Conservation (phyloP, 2,329 filamentous ascomycete species). For the Macrophomina pseudophaseolina region DNA sequence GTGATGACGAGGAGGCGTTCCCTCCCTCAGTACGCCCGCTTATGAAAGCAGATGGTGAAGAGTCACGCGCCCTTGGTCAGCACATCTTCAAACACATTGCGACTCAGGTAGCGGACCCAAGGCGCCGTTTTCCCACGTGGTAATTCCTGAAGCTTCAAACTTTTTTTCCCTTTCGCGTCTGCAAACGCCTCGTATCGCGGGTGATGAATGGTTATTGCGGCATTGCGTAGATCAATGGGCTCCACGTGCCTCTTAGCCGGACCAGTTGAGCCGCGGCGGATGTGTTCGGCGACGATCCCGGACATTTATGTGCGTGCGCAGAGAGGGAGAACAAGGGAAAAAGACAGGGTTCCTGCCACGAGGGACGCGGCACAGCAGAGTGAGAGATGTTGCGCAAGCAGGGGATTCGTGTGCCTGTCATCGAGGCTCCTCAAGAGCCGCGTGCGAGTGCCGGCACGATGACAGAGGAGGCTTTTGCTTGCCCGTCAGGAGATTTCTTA, state of each 20-base stretch:
- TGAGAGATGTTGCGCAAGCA: not conserved
- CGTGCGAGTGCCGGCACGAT: not conserved
- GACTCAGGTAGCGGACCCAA: too few species aligned
- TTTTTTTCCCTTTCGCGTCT: too few species aligned
- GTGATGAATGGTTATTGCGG: not conserved
- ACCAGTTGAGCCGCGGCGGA: slow-evolving; percentile 11
- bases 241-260: slow-evolving; percentile 6
- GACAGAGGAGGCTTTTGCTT: not conserved
- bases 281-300: slow-evolving; percentile 10
- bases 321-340: too few species aligned
- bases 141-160: too few species aligned
- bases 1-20: too few species aligned
- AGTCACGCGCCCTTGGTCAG: too few species aligned
- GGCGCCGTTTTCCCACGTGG: too few species aligned
- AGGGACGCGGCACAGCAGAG: not conserved
- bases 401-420: not conserved
- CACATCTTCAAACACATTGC: too few species aligned
- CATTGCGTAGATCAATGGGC: not conserved
- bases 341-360: not conserved
- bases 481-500: slow-evolving; percentile 10
- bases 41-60: too few species aligned
- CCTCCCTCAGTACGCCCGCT: too few species aligned
- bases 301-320: not conserved
- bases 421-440: not conserved
- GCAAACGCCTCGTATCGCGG: not conserved